These are phyloP conservation scores for Nakazawaea ishiwadae DNA, from an alignment of 805 yeast species.

Conservation along the genomic window DNA sequence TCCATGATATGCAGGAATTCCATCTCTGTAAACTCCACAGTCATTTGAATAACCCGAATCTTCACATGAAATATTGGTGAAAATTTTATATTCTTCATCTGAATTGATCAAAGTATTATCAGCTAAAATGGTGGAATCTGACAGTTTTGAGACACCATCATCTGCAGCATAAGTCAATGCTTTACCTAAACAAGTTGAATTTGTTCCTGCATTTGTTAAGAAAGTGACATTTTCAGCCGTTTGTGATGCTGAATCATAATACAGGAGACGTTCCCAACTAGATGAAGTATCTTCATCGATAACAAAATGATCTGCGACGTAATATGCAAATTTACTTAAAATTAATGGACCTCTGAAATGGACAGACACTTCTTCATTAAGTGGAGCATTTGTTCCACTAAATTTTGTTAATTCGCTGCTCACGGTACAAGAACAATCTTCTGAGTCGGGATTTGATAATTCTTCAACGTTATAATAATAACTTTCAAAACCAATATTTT, in stretches of 20 bases:
- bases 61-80: slow-evolving; percentile 55
- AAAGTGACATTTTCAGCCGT: slow-evolving; percentile 64
- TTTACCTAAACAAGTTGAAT: slow-evolving; percentile 60
- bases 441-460: slow-evolving; percentile 35
- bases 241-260: slow-evolving; percentile 45
- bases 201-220: slow-evolving; percentile 58
- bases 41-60: slow-evolving; percentile 47
- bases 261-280: slow-evolving; percentile 58
- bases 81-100: slow-evolving; percentile 55
- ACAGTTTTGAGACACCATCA: slow-evolving; percentile 50
- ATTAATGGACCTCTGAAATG: slow-evolving; percentile 76
- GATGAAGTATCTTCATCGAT: slow-evolving; percentile 29
- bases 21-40: slow-evolving; percentile 75
- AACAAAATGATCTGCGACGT: slow-evolving; percentile 40
- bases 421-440: slow-evolving; percentile 43
- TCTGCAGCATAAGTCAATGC: slow-evolving; percentile 59
- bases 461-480: slow-evolving; percentile 41
- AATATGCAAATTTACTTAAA: slow-evolving; percentile 57
- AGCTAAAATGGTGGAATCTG: slow-evolving; percentile 41
- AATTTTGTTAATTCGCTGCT: slow-evolving; percentile 33
- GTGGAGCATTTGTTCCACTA: slow-evolving; percentile 60
- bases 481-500: slow-evolving; percentile 54
- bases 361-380: slow-evolving; percentile 65
- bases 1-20: slow-evolving; percentile 72
- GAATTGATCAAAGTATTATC: slow-evolving; percentile 47